Percentiles rank a stretch among this genome's conserved stretches.
Evolutionary conservation across 2,329 filamentous ascomycete species (phyloP).

Genomic region (Fusarium sp.): DNA sequence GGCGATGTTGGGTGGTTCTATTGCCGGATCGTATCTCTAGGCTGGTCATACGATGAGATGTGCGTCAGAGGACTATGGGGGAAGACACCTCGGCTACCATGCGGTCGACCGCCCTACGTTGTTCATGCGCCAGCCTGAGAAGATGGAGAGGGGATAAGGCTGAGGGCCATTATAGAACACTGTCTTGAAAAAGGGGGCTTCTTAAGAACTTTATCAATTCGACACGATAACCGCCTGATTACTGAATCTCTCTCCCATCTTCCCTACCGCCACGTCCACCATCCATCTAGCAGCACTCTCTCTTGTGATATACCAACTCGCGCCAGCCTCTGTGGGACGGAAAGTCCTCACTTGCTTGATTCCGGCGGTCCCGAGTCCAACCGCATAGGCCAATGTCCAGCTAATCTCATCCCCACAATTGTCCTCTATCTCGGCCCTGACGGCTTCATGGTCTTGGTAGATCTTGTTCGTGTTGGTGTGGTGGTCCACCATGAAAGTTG

Average conservation of each 20-base stretch:
- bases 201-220: not conserved
- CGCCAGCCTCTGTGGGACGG: not conserved
- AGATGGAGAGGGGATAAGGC: conserved; percentile 1
- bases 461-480: not conserved
- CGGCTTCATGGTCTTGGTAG: not conserved
- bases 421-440: not conserved
- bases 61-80: not conserved
- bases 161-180: not conserved
- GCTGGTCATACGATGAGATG: not conserved
- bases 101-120: not conserved
- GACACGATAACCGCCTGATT: not conserved
- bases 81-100: not conserved
- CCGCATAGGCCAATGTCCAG: not conserved
- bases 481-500: not conserved
- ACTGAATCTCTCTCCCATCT: not conserved
- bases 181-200: not conserved
- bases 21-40: not conserved
- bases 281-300: not conserved
- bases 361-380: not conserved
- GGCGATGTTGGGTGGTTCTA: not conserved
- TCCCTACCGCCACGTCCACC: not conserved
- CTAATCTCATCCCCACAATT: not conserved
- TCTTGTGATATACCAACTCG: not conserved
- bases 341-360: not conserved
- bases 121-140: not conserved